Percentiles rank a stretch among this genome's conserved stretches.
Conservation (phyloP, 306 rosid species). For the Echinosophora koreensis region DNA sequence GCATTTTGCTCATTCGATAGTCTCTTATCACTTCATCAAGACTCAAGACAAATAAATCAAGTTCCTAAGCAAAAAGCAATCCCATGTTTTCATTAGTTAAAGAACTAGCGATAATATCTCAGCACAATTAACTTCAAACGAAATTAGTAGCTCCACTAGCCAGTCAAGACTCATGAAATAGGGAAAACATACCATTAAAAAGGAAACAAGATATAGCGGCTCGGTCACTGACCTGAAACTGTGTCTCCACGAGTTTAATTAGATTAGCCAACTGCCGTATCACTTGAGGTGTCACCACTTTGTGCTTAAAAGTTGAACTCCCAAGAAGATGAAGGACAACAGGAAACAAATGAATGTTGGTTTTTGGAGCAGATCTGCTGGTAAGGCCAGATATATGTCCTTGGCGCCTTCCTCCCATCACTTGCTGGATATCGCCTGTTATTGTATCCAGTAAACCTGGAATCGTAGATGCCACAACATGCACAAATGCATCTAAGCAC, state of each 20-base stretch:
- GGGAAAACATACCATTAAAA: slow-evolving; percentile 8
- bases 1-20: not conserved
- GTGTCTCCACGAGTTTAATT: slow-evolving; percentile 76
- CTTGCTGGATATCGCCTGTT: slow-evolving; percentile 84
- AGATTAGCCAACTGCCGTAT: slow-evolving; percentile 86
- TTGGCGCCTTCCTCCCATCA: slow-evolving; percentile 91
- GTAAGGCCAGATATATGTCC: slow-evolving; percentile 81
- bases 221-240: slow-evolving; percentile 78
- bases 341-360: slow-evolving; percentile 83
- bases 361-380: slow-evolving; percentile 82
- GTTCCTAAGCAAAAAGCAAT: not conserved
- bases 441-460: slow-evolving; percentile 86
- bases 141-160: slow-evolving; percentile 9
- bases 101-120: slow-evolving; percentile 19
- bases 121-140: not conserved
- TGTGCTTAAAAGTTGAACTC: slow-evolving; percentile 83
- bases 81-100: not conserved
- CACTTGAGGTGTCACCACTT: slow-evolving; percentile 77
- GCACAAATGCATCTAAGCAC: slow-evolving; percentile 81
- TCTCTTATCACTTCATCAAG: not conserved
- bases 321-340: slow-evolving; percentile 96
- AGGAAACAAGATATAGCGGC: slow-evolving; percentile 29
- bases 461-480: slow-evolving; percentile 74
- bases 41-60: slow-evolving; percentile 12
- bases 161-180: slow-evolving; percentile 1